Evolutionary conservation across 2,329 filamentous ascomycete species (phyloP).

Genomic region (Botrytis hyacinthi): DNA sequence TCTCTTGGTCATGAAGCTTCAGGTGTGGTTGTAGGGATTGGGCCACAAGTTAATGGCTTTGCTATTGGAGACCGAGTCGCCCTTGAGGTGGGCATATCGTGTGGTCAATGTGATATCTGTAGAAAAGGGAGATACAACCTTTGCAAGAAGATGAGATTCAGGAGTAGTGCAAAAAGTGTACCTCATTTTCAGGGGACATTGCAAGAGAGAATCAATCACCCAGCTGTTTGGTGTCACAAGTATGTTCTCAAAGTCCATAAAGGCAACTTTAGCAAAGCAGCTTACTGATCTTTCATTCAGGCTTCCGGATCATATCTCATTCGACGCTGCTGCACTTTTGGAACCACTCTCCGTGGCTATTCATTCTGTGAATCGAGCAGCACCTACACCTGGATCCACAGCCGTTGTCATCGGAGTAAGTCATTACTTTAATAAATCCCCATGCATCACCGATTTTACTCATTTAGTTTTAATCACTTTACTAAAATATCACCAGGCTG

Average conservation of each 20-base stretch:
- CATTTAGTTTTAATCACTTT: background rate
- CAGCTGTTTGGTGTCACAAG: conserved; percentile 62
- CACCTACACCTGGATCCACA: conserved; percentile 51
- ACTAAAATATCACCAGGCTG: conserved; percentile 38
- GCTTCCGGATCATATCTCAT: conserved; percentile 58
- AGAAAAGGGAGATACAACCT: conserved; percentile 75
- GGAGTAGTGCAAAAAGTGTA: conserved; percentile 61
- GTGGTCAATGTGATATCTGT: conserved; percentile 84
- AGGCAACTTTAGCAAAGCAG: background rate
- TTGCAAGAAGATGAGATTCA: conserved; percentile 60
- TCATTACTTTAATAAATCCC: background rate
- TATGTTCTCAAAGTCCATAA: conserved; percentile 38
- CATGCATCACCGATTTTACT: background rate
- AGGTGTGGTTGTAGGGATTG: conserved; percentile 56
- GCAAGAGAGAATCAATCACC: conserved; percentile 62
- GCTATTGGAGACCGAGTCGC: conserved; percentile 57
- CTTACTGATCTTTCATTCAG: conserved; percentile 38
- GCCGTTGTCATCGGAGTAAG: conserved; percentile 59
- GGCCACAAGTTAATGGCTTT: conserved; percentile 52
- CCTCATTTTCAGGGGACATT: conserved; percentile 63
- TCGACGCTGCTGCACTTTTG: conserved; percentile 58
- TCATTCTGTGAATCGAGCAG: conserved; percentile 58
- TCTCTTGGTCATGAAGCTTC: conserved; percentile 64
- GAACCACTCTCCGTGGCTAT: conserved; percentile 63
- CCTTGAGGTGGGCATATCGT: conserved; percentile 91